Evolutionary conservation across 768 basidiomycete genomes (phyloP).

Genomic region (Trametopsis cervina): DNA sequence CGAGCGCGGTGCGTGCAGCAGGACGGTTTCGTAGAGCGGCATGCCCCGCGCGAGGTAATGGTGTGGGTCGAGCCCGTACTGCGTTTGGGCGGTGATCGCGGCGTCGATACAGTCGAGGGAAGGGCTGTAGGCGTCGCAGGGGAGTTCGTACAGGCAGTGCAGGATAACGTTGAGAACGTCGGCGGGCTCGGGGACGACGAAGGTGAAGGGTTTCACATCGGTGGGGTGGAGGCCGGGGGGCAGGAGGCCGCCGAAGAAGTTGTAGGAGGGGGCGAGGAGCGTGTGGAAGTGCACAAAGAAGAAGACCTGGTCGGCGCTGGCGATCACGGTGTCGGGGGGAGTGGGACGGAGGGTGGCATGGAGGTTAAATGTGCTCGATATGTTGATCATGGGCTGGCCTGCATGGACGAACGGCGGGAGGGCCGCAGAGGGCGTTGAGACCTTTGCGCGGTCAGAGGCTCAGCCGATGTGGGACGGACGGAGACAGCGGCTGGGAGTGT

Average conservation of each 20-base stretch:
- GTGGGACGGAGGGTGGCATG: too few relatives aligned
- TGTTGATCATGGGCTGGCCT: too few relatives aligned
- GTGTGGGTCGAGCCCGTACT: conserved; percentile 52
- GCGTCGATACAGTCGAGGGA: conserved; percentile 48
- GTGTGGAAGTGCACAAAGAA: conserved; percentile 71
- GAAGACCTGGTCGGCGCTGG: conserved; percentile 75
- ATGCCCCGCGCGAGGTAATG: conserved; percentile 41
- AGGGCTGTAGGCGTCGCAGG: conserved; percentile 70
- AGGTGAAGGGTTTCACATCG: conserved; percentile 38
- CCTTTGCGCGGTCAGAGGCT: too few relatives aligned
- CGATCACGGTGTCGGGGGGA: conserved; percentile 55
- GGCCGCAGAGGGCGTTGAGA: too few relatives aligned
- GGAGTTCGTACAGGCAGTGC: conserved; percentile 64
- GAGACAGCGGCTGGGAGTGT: too few relatives aligned
- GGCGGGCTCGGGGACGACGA: conserved; percentile 55
- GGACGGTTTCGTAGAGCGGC: conserved; percentile 50
- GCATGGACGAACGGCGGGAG: neutral
- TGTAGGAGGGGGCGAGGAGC: conserved; percentile 55
- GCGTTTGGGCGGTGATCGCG: conserved; percentile 46
- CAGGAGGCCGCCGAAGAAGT: conserved; percentile 54
- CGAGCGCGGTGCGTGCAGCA: conserved; percentile 58
- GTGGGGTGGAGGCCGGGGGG: conserved; percentile 25
- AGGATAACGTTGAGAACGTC: conserved; percentile 63
- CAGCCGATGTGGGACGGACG: too few relatives aligned
- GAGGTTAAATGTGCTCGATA: too few relatives aligned